phyloP scores from a whole-genome alignment of 2,329 filamentous ascomycete species.

The Dendrostoma leiphaemia region DNA sequence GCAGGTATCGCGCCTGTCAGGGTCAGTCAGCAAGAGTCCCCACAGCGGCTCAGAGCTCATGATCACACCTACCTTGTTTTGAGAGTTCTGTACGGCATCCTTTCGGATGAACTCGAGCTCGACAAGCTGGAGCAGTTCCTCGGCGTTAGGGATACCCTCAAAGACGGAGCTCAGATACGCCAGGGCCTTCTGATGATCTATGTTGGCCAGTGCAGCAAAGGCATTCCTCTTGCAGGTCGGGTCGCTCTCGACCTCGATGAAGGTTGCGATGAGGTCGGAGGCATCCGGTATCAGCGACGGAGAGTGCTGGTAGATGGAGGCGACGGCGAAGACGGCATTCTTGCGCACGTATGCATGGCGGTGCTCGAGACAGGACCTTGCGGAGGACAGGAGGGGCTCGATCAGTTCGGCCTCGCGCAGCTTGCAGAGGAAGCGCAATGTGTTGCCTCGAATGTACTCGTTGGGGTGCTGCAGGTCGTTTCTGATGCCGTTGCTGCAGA shows the following conservation, averaged over 20 bases:
- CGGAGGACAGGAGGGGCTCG: constrained; percentile 90
- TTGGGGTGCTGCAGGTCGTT: constrained; percentile 97
- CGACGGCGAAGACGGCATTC: constrained; percentile 92
- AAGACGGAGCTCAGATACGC: constrained; percentile 86
- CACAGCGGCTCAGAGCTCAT: background rate
- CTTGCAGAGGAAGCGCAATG: constrained; percentile 96
- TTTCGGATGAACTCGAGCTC: constrained; percentile 98
- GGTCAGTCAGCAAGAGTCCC: constrained; percentile 28
- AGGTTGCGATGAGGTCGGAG: constrained; percentile 83
- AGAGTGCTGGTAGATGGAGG: constrained; percentile 88
- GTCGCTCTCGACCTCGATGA: constrained; percentile 88
- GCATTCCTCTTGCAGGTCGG: constrained; percentile 97
- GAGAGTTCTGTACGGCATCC: constrained; percentile 89
- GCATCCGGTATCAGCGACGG: constrained; percentile 93
- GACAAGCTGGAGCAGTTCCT: constrained; percentile 88
- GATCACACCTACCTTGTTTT: constrained; percentile 72
- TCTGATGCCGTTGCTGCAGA: constrained; percentile 84
- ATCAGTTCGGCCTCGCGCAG: constrained; percentile 93
- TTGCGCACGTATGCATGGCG: constrained; percentile 97
- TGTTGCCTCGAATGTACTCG: constrained; percentile 97
- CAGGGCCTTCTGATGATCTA: constrained; percentile 90
- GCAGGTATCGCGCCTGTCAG: constrained; percentile 76
- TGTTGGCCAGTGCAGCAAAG: constrained; percentile 85
- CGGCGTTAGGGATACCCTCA: constrained; percentile 89
- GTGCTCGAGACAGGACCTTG: constrained; percentile 89